Evolutionary conservation across 2,329 filamentous ascomycete genomes (phyloP).

Genomic region (Xylariaceae sp.): DNA sequence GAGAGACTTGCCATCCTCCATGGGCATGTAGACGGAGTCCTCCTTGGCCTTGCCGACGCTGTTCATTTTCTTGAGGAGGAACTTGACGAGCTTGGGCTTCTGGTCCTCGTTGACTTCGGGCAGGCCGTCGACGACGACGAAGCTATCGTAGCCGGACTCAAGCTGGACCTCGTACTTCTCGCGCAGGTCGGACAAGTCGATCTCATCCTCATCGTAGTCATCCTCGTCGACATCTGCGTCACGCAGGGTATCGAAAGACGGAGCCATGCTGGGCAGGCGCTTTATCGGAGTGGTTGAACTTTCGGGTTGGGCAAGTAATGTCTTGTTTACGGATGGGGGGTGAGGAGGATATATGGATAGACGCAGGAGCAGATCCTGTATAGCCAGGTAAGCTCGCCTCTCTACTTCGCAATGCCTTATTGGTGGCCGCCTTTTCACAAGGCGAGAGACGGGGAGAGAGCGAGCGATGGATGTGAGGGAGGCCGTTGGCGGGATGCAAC

Average conservation of each 20-base stretch:
- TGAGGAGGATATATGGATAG: background rate
- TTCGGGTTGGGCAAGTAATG: slow-evolving; percentile 1
- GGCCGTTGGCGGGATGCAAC: too few species aligned
- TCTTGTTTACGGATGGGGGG: background rate
- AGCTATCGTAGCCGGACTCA: slow-evolving; percentile 93
- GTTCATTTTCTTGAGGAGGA: slow-evolving; percentile 89
- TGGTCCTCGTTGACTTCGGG: slow-evolving; percentile 86
- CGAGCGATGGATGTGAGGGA: too few species aligned
- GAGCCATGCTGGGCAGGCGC: slow-evolving; percentile 69
- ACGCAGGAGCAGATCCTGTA: background rate
- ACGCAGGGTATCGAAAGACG: slow-evolving; percentile 87
- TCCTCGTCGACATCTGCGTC: slow-evolving; percentile 86
- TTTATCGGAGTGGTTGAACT: slow-evolving; percentile 6
- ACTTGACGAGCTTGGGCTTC: slow-evolving; percentile 93
- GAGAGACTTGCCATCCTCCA: slow-evolving; percentile 83
- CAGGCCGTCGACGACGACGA: slow-evolving; percentile 93
- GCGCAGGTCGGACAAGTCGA: slow-evolving; percentile 90
- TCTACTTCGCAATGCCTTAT: background rate
- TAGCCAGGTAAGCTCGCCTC: background rate
- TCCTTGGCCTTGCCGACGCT: slow-evolving; percentile 80
- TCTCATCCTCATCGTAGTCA: slow-evolving; percentile 85
- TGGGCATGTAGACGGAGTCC: slow-evolving; percentile 89
- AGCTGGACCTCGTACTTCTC: slow-evolving; percentile 95
- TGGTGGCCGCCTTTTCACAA: too few species aligned
- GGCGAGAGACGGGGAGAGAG: too few species aligned